These are phyloP conservation scores for Bodo saltans DNA, from an alignment of 78 protist genomes.

Conservation along the genomic window DNA sequence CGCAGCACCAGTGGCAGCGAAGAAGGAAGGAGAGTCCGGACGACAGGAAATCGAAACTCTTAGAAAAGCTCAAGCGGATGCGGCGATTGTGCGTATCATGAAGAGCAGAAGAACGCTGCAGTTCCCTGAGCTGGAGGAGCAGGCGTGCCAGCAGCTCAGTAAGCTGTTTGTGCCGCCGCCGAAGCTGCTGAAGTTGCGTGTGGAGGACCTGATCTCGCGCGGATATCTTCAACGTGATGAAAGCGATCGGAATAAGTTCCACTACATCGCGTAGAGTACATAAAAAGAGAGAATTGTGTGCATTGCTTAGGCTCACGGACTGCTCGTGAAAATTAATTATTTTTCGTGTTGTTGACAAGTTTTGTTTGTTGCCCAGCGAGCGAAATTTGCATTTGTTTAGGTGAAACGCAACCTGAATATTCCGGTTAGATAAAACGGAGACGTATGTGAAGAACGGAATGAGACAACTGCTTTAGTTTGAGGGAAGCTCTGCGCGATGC, in stretches of 20 bases:
- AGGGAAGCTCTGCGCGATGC: no score
- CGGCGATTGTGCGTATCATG: slow-evolving; percentile 40
- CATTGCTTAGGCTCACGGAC: no score
- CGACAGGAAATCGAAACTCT: neutral
- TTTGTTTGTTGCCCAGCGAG: no score
- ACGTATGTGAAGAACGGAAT: no score
- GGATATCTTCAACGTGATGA: slow-evolving; percentile 24
- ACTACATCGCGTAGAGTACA: slow-evolving; percentile 18
- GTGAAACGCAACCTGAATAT: no score
- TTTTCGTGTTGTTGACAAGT: no score
- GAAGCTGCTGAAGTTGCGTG: slow-evolving; percentile 7
- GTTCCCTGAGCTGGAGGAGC: neutral
- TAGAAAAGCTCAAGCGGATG: neutral
- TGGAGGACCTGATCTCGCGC: slow-evolving; percentile 25
- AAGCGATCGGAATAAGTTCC: slow-evolving; percentile 1
- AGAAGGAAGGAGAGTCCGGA: neutral
- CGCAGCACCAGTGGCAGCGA: neutral
- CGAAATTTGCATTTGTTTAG: no score
- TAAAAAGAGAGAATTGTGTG: no score
- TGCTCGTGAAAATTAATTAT: no score
- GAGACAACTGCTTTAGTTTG: no score
- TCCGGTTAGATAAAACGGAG: no score
- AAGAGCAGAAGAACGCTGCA: slow-evolving; percentile 4
- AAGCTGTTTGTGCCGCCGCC: slow-evolving; percentile 14
- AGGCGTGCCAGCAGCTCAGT: slow-evolving; percentile 26